These are phyloP conservation scores for Apiotrichum sp. DNA, from an alignment of 1,284 basidiomycete species.

Conservation along the genomic window DNA sequence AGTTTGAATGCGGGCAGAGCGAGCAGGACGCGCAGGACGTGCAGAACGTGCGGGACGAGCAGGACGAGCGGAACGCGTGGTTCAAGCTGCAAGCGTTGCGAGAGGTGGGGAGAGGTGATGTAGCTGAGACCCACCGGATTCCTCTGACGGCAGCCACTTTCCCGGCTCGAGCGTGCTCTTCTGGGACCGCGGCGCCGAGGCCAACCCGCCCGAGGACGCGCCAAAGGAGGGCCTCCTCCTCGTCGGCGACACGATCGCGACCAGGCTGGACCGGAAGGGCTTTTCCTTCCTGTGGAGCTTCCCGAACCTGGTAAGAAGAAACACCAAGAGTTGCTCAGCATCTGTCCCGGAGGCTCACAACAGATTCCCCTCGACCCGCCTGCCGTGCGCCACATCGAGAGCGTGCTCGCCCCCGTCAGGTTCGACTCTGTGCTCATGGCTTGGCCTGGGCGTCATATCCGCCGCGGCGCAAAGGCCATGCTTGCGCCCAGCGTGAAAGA, in stretches of 20 bases:
- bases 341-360: too few relatives aligned
- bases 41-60: too few relatives aligned
- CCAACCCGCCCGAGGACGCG: conserved; percentile 22
- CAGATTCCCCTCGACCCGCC: conserved; percentile 38
- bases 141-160: conserved; percentile 33
- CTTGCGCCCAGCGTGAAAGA: conserved; percentile 28
- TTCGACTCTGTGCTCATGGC: conserved; percentile 38
- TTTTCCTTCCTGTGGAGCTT: conserved; percentile 46
- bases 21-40: not conserved
- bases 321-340: not conserved
- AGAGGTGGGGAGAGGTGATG: too few relatives aligned
- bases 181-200: conserved; percentile 42
- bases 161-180: conserved; percentile 40
- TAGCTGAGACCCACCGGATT: not conserved
- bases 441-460: conserved; percentile 40
- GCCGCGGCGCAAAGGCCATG: conserved; percentile 30
- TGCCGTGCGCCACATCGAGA: conserved; percentile 25
- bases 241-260: conserved; percentile 44
- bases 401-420: conserved; percentile 18
- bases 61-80: too few relatives aligned
- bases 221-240: conserved; percentile 36
- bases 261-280: conserved; percentile 33
- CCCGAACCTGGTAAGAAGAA: conserved; percentile 39
- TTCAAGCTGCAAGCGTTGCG: too few relatives aligned
- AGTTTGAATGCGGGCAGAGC: conserved; percentile 7